Evolutionary conservation across 148 eudicot species (phyloP).

Genomic region (Nepenthes gracilis): DNA sequence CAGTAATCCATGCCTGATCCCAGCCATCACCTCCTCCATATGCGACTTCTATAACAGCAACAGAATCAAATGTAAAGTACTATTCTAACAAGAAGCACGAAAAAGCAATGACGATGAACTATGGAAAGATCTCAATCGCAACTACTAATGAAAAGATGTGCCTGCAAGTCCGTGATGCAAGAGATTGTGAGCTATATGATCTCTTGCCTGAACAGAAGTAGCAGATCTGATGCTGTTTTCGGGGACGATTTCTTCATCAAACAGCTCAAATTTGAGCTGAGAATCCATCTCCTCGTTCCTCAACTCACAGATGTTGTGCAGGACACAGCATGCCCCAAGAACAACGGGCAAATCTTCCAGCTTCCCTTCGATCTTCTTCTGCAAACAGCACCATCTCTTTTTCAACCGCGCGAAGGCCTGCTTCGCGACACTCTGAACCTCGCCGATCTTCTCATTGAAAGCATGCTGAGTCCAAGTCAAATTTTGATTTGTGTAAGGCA

Average conservation of each 20-base stretch:
- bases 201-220: slow-evolving; percentile 32
- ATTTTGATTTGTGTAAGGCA: slow-evolving; percentile 41
- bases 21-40: no score
- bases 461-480: slow-evolving; percentile 56
- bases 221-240: slow-evolving; percentile 30
- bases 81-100: no score
- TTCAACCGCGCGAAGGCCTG: slow-evolving; percentile 42
- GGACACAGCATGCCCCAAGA: slow-evolving; percentile 49
- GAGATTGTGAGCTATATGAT: slow-evolving; percentile 54
- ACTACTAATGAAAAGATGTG: slow-evolving; percentile 13
- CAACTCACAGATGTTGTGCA: slow-evolving; percentile 55
- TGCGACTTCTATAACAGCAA: no score
- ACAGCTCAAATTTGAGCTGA: slow-evolving; percentile 27
- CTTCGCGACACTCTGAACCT: slow-evolving; percentile 26
- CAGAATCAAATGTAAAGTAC: no score
- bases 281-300: slow-evolving; percentile 21
- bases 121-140: background rate
- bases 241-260: slow-evolving; percentile 39
- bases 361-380: slow-evolving; percentile 55
- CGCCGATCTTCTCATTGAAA: slow-evolving; percentile 38
- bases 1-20: no score
- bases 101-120: no score
- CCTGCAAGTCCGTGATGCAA: slow-evolving; percentile 38
- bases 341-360: slow-evolving; percentile 48
- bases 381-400: slow-evolving; percentile 52